phyloP scores from a whole-genome alignment of 495 filamentous ascomycete species.

The Pyrenula aspistea region DNA sequence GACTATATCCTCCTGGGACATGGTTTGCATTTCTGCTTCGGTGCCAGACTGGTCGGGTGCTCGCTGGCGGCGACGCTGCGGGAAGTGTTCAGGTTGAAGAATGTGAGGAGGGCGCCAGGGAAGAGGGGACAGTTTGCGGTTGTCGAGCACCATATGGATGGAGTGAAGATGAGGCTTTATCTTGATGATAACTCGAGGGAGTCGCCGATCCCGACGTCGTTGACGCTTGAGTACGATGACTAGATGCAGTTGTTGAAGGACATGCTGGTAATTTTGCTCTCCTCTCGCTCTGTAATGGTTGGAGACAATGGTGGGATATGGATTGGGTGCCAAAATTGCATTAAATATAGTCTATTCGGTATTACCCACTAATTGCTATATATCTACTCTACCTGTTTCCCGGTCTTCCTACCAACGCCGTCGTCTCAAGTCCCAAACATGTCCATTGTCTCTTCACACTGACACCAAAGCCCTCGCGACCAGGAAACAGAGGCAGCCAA shows the following conservation, averaged over 20 bases:
- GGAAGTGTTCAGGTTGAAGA: constrained; percentile 41
- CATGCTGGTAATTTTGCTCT: too few relatives aligned
- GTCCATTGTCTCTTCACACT: too few relatives aligned
- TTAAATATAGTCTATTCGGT: too few relatives aligned
- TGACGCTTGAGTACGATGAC: constrained; percentile 25
- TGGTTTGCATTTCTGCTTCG: constrained; percentile 53
- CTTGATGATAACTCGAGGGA: constrained; percentile 24
- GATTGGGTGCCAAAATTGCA: too few relatives aligned
- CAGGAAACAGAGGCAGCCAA: too few relatives aligned
- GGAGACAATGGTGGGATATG: too few relatives aligned
- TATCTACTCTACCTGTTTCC: too few relatives aligned
- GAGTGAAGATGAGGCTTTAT: constrained; percentile 24
- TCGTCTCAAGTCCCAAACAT: too few relatives aligned
- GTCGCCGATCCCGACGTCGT: constrained; percentile 21
- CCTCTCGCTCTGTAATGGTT: too few relatives aligned
- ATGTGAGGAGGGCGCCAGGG: constrained; percentile 54
- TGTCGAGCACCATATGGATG: constrained; percentile 19
- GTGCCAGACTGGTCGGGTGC: constrained; percentile 41
- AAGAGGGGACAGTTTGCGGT: constrained; percentile 51
- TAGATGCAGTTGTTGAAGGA: constrained; percentile 10
- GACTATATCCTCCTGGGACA: constrained; percentile 54
- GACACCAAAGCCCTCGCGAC: too few relatives aligned
- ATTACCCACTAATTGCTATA: too few relatives aligned
- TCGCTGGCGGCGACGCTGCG: constrained; percentile 53
- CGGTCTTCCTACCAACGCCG: too few relatives aligned